Conservation (phyloP, 108 stramenopile genomes). For the Skeletonema costatum region DNA sequence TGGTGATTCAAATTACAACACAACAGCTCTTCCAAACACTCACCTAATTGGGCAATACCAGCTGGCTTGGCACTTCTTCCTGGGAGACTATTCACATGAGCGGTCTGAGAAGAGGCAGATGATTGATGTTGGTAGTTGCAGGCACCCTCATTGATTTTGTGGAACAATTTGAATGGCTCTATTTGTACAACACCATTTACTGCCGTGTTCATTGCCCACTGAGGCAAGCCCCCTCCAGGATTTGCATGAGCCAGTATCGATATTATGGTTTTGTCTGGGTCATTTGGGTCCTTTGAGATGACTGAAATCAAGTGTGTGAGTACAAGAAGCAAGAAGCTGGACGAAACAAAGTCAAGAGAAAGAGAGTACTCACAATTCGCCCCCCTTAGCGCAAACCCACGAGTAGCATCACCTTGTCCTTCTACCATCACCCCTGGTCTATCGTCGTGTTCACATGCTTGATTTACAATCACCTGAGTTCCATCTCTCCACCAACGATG, state of each 20-base stretch:
- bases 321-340: neutral
- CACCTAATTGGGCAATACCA: conserved; percentile 44
- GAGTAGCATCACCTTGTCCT: conserved; percentile 58
- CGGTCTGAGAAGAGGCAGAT: conserved; percentile 20
- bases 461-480: conserved; percentile 82
- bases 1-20: neutral
- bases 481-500: conserved; percentile 87
- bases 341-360: neutral
- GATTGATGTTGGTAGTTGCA: conserved; percentile 19
- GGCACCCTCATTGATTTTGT: conserved; percentile 47
- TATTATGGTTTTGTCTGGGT: conserved; percentile 75
- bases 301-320: conserved; percentile 12
- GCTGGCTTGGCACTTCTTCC: conserved; percentile 50
- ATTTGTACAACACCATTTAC: conserved; percentile 79
- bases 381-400: conserved; percentile 85
- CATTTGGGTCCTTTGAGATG: conserved; percentile 71
- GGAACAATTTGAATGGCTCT: conserved; percentile 84
- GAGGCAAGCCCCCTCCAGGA: conserved; percentile 64
- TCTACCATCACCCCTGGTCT: conserved; percentile 55
- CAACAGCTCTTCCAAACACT: neutral
- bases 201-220: conserved; percentile 79
- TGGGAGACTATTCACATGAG: conserved; percentile 25
- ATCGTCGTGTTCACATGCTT: conserved; percentile 79
- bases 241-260: conserved; percentile 56
- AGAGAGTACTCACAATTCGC: conserved; percentile 60